Conservation (phyloP, 148 eudicot species). For the Camellia lanceoleosa region DNA sequence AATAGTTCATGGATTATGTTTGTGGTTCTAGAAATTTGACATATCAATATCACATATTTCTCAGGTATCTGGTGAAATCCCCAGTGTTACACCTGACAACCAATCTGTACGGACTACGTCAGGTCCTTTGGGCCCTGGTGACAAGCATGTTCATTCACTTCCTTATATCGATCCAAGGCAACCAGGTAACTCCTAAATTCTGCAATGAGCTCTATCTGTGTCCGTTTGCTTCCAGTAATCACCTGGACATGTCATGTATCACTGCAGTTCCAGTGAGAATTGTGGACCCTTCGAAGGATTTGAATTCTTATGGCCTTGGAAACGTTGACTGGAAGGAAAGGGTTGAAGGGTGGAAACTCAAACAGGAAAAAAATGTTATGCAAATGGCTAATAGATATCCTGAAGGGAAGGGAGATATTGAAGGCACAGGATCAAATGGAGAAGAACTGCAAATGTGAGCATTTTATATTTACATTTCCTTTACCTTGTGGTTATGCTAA, state of each 20-base stretch:
- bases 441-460: slow-evolving; percentile 97
- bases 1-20: neutral
- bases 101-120: slow-evolving; percentile 89
- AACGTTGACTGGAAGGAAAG: slow-evolving; percentile 99
- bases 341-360: slow-evolving; percentile 97
- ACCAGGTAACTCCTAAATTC: slow-evolving; percentile 51
- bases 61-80: slow-evolving; percentile 93
- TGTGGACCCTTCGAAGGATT: slow-evolving; percentile 94
- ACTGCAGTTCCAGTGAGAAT: slow-evolving; percentile 87
- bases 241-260: slow-evolving; percentile 17
- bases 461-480: slow-evolving; percentile 2
- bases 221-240: neutral
- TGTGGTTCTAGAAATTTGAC: neutral
- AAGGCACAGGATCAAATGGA: slow-evolving; percentile 96
- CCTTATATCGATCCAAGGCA: slow-evolving; percentile 85
- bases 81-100: slow-evolving; percentile 74
- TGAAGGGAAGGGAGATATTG: slow-evolving; percentile 90
- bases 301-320: slow-evolving; percentile 89
- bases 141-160: slow-evolving; percentile 71
- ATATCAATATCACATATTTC: slow-evolving; percentile 14
- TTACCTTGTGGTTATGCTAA: neutral
- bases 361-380: slow-evolving; percentile 76
- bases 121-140: slow-evolving; percentile 82
- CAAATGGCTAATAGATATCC: slow-evolving; percentile 59
- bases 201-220: neutral